phyloP scores from a whole-genome alignment of 164 flowering plant genomes.

The Cinnamomum micranthum region DNA sequence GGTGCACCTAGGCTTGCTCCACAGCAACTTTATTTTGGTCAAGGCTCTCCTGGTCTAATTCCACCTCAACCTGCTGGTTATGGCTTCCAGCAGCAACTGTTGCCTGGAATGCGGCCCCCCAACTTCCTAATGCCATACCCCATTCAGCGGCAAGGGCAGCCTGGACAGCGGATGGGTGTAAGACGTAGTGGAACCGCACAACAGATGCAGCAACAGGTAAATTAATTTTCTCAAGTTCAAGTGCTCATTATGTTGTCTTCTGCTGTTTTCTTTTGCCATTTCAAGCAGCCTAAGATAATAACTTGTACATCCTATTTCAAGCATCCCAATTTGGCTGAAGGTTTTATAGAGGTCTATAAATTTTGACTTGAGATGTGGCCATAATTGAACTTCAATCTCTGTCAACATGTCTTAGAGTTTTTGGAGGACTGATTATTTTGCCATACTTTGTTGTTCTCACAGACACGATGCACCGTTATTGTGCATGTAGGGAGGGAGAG shows the following conservation, averaged over 20 bases:
- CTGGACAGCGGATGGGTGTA: constrained; percentile 50
- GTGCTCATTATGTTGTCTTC: not conserved
- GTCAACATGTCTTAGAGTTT: no score
- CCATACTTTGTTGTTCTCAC: no score
- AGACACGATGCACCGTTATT: no score
- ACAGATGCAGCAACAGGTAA: constrained; percentile 37
- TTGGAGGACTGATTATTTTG: no score
- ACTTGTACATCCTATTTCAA: no score
- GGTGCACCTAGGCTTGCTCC: constrained; percentile 57
- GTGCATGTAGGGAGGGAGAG: no score
- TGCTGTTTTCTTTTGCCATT: not conserved
- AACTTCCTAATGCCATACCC: constrained; percentile 64
- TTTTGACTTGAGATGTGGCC: not conserved
- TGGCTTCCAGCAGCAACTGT: constrained; percentile 66
- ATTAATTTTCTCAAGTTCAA: constrained; percentile 18
- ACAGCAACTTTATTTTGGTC: constrained; percentile 68
- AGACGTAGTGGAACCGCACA: constrained; percentile 55
- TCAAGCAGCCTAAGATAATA: no score
- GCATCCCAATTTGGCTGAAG: not conserved
- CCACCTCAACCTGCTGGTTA: constrained; percentile 61
- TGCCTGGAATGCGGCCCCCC: constrained; percentile 68
- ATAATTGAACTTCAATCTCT: no score
- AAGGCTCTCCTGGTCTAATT: constrained; percentile 50
- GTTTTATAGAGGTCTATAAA: not conserved
- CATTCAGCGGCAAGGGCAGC: constrained; percentile 60